phyloP scores from a whole-genome alignment of 2,329 filamentous ascomycete species.

The Zymoseptoria tritici region DNA sequence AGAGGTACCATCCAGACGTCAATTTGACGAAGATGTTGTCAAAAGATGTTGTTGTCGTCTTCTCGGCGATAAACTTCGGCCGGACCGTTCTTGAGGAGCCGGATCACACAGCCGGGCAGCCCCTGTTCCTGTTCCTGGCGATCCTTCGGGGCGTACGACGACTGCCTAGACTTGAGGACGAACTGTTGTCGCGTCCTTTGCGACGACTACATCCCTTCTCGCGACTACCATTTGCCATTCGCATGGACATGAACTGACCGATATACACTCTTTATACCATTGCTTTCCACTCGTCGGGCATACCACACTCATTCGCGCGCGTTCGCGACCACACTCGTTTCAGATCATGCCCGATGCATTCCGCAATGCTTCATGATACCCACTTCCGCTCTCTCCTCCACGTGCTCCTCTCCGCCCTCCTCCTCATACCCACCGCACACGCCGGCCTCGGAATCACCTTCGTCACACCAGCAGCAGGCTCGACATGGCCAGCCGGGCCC shows the following conservation, averaged over 20 bases:
- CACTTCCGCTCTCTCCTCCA: constrained; percentile 8
- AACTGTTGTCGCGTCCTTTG: not conserved
- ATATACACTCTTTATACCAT: not conserved
- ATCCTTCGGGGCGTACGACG: not conserved
- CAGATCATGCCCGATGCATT: constrained; percentile 1
- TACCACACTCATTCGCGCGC: not conserved
- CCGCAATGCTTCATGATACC: not conserved
- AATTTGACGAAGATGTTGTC: not conserved
- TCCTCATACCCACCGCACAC: constrained; percentile 8
- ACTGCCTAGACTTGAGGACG: not conserved
- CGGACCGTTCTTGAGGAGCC: not conserved
- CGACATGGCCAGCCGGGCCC: constrained; percentile 13
- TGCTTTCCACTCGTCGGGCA: not conserved
- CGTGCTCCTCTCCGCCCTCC: not conserved
- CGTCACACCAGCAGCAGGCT: constrained; percentile 12
- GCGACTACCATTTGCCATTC: not conserved
- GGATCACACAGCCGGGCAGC: no score
- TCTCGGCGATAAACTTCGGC: not conserved
- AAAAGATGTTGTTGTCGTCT: not conserved
- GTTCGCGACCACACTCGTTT: not conserved
- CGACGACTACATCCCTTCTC: not conserved
- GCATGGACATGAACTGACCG: not conserved
- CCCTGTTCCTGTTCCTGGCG: no score
- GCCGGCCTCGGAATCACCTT: constrained; percentile 12
- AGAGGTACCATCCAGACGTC: no score